Evolutionary conservation across 345 rosid species (phyloP).

Genomic region (Cochlearia excelsa): DNA sequence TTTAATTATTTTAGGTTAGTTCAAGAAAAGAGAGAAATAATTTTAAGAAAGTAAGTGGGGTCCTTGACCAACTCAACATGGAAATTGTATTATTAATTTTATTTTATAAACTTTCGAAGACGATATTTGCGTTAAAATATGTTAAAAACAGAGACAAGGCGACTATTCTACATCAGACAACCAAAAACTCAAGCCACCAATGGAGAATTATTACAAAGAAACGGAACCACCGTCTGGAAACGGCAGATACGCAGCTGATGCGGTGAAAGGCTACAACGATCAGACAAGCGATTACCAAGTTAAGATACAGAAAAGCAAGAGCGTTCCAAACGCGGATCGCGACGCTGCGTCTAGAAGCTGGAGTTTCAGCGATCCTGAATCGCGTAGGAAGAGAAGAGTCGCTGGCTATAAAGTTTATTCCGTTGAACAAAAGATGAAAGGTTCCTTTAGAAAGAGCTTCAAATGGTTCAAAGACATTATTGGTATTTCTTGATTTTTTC

Average conservation of each 20-base stretch:
- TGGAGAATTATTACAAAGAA: constrained; percentile 29
- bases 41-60: background rate
- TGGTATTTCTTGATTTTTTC: constrained; percentile 24
- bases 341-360: constrained; percentile 41
- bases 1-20: background rate
- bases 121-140: too few relatives aligned
- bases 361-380: constrained; percentile 80
- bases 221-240: constrained; percentile 23
- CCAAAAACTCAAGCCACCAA: constrained; percentile 12
- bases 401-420: constrained; percentile 77
- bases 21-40: constrained; percentile 1
- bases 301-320: constrained; percentile 34
- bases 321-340: constrained; percentile 36
- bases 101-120: constrained; percentile 8
- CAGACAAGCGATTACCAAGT: constrained; percentile 25
- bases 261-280: constrained; percentile 26
- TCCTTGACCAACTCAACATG: too few relatives aligned
- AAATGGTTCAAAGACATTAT: constrained; percentile 73
- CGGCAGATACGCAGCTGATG: constrained; percentile 3
- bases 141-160: constrained; percentile 9
- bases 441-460: constrained; percentile 77
- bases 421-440: constrained; percentile 88
- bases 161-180: constrained; percentile 25
- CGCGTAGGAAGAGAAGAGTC: constrained; percentile 89
- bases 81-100: background rate